A percentile compares a stretch with the other conserved stretches of the same genome.
These are phyloP conservation scores for Hericium coralloides DNA, from an alignment of 768 basidiomycete species.

Conservation along the genomic window DNA sequence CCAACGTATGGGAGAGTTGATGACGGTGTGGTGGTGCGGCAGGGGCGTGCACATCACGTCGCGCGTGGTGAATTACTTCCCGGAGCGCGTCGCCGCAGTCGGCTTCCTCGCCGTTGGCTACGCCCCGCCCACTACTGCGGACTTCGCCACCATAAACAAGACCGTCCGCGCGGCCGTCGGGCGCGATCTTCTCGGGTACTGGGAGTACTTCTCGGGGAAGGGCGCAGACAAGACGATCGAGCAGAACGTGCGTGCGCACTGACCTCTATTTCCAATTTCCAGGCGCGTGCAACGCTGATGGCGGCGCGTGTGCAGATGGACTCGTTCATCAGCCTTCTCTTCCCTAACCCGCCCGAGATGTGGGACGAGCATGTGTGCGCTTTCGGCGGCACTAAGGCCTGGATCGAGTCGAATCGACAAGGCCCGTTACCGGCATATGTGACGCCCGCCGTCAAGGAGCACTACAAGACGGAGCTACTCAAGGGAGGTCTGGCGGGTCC, in stretches of 20 bases:
- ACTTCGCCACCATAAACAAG: constrained; percentile 19
- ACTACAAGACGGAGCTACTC: constrained; percentile 19
- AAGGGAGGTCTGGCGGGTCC: constrained; percentile 25
- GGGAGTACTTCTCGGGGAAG: constrained; percentile 27
- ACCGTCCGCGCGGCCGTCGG: constrained; percentile 23
- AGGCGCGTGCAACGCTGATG: neutral
- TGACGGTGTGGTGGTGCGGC: too few relatives aligned
- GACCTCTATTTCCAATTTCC: neutral
- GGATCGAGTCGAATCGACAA: constrained; percentile 9
- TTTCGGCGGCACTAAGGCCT: constrained; percentile 26
- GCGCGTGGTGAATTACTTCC: constrained; percentile 29
- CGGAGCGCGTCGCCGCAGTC: constrained; percentile 33
- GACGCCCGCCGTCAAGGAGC: constrained; percentile 21
- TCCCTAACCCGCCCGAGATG: constrained; percentile 23
- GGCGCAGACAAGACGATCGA: constrained; percentile 25
- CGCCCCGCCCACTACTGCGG: constrained; percentile 15
- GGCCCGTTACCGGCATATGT: constrained; percentile 22
- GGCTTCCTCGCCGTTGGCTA: constrained; percentile 30
- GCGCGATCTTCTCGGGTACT: constrained; percentile 34
- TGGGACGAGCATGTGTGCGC: constrained; percentile 23
- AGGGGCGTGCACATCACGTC: constrained; percentile 30
- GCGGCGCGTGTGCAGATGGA: constrained; percentile 14
- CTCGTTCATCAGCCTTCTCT: constrained; percentile 28
- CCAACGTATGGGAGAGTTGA: too few relatives aligned
- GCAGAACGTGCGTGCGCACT: constrained; percentile 18